These are phyloP conservation scores for Solanum neorickii DNA, from an alignment of 257 asterid genomes.

Conservation along the genomic window DNA sequence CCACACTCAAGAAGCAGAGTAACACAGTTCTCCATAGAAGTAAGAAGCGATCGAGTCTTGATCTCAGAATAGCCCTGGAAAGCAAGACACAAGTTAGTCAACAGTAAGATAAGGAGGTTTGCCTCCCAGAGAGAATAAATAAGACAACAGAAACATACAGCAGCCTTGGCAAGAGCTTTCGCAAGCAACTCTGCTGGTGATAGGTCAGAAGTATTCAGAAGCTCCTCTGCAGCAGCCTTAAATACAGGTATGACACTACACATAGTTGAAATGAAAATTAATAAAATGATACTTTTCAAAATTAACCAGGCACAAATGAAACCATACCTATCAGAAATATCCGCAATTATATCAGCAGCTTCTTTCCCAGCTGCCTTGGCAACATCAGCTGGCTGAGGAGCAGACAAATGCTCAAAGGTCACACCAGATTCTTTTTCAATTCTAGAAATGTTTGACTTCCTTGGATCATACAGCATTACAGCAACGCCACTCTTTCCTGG, in stretches of 20 bases:
- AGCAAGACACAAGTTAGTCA: slow-evolving; percentile 1
- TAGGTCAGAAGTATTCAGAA: slow-evolving; percentile 45
- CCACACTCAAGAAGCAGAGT: slow-evolving; percentile 72
- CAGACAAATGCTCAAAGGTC: slow-evolving; percentile 76
- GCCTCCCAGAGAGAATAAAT: not conserved
- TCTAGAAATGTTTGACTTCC: slow-evolving; percentile 66
- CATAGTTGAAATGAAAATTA: not conserved
- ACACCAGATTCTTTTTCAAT: slow-evolving; percentile 95
- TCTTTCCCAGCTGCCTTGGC: slow-evolving; percentile 82
- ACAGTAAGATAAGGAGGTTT: not conserved
- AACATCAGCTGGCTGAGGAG: slow-evolving; percentile 96
- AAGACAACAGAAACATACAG: slow-evolving; percentile 40
- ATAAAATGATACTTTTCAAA: not conserved
- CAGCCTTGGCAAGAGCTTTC: slow-evolving; percentile 92
- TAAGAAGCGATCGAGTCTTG: slow-evolving; percentile 75
- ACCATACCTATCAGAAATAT: slow-evolving; percentile 63
- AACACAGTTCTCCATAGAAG: slow-evolving; percentile 79
- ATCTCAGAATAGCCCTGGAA: slow-evolving; percentile 84
- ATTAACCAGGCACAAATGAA: not conserved
- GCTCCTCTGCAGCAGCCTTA: slow-evolving; percentile 85
- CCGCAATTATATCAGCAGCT: slow-evolving; percentile 64
- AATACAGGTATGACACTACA: slow-evolving; percentile 83
- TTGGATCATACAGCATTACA: slow-evolving; percentile 93
- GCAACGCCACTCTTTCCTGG: slow-evolving; percentile 89
- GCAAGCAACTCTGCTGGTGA: slow-evolving; percentile 79